Conservation (phyloP, 805 yeast genomes). For the Candida hispaniensis region DNA sequence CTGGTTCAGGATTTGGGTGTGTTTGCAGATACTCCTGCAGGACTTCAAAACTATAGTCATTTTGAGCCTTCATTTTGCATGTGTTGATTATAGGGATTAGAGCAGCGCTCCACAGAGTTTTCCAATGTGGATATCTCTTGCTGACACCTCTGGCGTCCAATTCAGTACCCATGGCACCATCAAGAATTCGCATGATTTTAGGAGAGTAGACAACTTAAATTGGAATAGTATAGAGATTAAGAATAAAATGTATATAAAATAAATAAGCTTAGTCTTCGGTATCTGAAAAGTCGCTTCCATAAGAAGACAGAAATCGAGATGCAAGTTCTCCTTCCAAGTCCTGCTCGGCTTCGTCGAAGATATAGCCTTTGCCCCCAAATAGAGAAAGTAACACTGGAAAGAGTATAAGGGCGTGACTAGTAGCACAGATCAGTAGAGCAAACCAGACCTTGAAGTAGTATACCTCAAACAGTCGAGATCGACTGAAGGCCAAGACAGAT, state of each 20-base stretch:
- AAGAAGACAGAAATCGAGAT: constrained; percentile 18
- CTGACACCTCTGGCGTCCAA: constrained; percentile 40
- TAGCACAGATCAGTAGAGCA: constrained; percentile 62
- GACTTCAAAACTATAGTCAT: no score
- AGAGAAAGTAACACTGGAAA: constrained; percentile 63
- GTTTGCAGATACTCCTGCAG: no score
- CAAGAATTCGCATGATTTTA: constrained; percentile 27
- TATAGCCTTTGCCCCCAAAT: constrained; percentile 51
- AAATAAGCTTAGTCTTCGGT: constrained; percentile 2
- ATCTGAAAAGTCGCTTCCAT: constrained; percentile 1
- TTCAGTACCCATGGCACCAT: constrained; percentile 61
- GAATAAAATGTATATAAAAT: no score
- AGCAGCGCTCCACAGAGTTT: constrained; percentile 53
- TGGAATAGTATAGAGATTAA: no score
- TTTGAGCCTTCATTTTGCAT: no score
- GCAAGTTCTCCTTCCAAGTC: constrained; percentile 26
- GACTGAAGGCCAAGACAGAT: constrained; percentile 72
- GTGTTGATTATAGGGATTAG: no score
- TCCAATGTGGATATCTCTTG: constrained; percentile 30
- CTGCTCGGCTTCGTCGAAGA: constrained; percentile 29
- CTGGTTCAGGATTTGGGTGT: no score
- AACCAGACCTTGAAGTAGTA: constrained; percentile 96
- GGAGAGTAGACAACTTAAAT: not conserved
- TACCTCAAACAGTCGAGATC: constrained; percentile 77
- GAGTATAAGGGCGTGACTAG: constrained; percentile 65